A percentile compares a stretch with the other conserved stretches of the same genome.
Evolutionary conservation across 768 basidiomycete species (phyloP).

Genomic region (Gloeostereum incarnatum): DNA sequence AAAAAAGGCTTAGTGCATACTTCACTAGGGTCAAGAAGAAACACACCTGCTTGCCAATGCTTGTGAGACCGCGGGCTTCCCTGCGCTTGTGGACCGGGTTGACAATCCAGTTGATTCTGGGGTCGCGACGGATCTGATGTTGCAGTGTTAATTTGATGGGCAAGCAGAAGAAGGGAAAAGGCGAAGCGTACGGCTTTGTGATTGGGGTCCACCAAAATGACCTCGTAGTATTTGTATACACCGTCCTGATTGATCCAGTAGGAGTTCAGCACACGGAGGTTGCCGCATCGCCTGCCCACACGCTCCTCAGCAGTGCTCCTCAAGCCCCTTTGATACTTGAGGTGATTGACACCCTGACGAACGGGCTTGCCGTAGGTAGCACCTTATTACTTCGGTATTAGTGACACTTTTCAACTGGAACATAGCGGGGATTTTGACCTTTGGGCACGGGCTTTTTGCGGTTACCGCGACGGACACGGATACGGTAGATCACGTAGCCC

Average conservation of each 20-base stretch:
- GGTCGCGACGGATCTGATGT: slow-evolving; percentile 79
- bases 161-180: neutral
- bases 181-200: slow-evolving; percentile 79
- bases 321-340: slow-evolving; percentile 94
- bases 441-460: slow-evolving; percentile 98
- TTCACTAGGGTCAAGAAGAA: slow-evolving; percentile 3
- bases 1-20: no score
- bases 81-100: slow-evolving; percentile 99
- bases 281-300: slow-evolving; percentile 92
- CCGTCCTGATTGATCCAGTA: slow-evolving; percentile 99
- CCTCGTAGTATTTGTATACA: slow-evolving; percentile 98
- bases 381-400: slow-evolving; percentile 33
- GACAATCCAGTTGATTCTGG: slow-evolving; percentile 98
- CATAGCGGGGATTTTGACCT: slow-evolving; percentile 41
- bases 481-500: slow-evolving; percentile 95
- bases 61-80: slow-evolving; percentile 95
- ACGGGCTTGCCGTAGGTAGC: slow-evolving; percentile 99
- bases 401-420: neutral
- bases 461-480: slow-evolving; percentile 96
- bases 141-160: slow-evolving; percentile 9
- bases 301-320: slow-evolving; percentile 96
- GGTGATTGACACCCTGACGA: slow-evolving; percentile 98
- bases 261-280: slow-evolving; percentile 93
- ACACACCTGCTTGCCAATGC: slow-evolving; percentile 85
- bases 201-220: slow-evolving; percentile 93